phyloP scores from a whole-genome alignment of 768 basidiomycete species.

The Kwoniella newhampshirensis region DNA sequence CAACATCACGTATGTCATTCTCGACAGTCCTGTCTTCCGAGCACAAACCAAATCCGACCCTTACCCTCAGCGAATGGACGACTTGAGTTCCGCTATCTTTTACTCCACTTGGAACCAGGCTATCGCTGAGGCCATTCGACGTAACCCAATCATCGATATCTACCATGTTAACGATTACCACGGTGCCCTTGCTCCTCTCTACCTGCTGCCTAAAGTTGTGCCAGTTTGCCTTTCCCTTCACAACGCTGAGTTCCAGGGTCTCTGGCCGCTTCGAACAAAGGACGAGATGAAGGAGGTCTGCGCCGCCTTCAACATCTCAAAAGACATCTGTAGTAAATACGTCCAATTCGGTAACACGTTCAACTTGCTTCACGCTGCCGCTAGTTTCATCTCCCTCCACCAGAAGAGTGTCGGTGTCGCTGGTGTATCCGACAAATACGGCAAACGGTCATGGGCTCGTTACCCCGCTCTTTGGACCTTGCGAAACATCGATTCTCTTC shows the following conservation, averaged over 20 bases:
- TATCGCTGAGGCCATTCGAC: slow-evolving; percentile 84
- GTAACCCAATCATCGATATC: slow-evolving; percentile 81
- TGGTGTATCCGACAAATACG: slow-evolving; percentile 94
- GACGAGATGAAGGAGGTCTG: slow-evolving; percentile 99
- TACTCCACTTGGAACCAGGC: slow-evolving; percentile 99
- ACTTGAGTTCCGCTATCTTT: slow-evolving; percentile 92
- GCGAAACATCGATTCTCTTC: slow-evolving; percentile 90
- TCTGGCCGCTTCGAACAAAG: slow-evolving; percentile 91
- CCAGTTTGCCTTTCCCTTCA: slow-evolving; percentile 89
- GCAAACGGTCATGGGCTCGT: slow-evolving; percentile 93
- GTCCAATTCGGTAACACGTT: slow-evolving; percentile 98
- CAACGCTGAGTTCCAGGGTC: slow-evolving; percentile 96
- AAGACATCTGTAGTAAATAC: slow-evolving; percentile 92
- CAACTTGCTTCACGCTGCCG: slow-evolving; percentile 89
- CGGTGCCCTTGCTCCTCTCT: slow-evolving; percentile 84
- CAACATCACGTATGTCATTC: slow-evolving; percentile 91
- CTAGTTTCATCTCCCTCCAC: slow-evolving; percentile 86
- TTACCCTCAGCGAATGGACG: slow-evolving; percentile 96
- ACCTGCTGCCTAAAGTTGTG: slow-evolving; percentile 85
- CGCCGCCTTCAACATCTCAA: slow-evolving; percentile 95
- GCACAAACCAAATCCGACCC: slow-evolving; percentile 95
- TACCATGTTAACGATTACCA: slow-evolving; percentile 95
- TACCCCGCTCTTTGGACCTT: slow-evolving; percentile 95
- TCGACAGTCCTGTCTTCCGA: slow-evolving; percentile 94
- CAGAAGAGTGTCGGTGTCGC: slow-evolving; percentile 92